These are phyloP conservation scores for Plenodomus biglobosus DNA, from an alignment of 2,329 filamentous ascomycete genomes.

Conservation along the genomic window DNA sequence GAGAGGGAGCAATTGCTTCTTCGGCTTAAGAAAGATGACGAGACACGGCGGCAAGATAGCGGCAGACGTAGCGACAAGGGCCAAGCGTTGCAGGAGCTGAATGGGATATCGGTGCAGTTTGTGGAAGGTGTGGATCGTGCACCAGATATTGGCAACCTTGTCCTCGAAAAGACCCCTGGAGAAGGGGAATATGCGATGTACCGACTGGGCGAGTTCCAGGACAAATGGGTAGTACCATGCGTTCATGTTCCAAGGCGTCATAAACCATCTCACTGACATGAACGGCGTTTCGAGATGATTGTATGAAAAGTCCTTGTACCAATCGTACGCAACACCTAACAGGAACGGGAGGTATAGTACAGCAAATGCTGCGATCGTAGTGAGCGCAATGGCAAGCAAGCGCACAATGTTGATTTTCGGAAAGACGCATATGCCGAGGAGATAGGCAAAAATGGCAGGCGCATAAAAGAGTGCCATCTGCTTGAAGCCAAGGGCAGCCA, in stretches of 20 bases:
- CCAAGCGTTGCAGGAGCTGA: conserved; percentile 71
- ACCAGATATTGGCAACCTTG: conserved; percentile 99
- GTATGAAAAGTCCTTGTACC: conserved; percentile 62
- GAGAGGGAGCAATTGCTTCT: conserved; percentile 73
- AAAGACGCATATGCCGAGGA: conserved; percentile 82
- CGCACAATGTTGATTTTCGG: conserved; percentile 68
- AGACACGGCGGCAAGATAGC: conserved; percentile 78
- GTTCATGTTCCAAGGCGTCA: conserved; percentile 58
- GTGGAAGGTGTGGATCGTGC: conserved; percentile 82
- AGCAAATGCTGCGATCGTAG: conserved; percentile 72
- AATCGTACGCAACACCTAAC: conserved; percentile 69
- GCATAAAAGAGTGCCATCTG: conserved; percentile 99
- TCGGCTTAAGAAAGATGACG: conserved; percentile 76
- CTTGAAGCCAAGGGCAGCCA: conserved; percentile 92
- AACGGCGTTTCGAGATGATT: conserved; percentile 20
- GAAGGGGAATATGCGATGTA: conserved; percentile 95
- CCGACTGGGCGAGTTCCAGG: conserved; percentile 77
- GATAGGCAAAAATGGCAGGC: conserved; percentile 86
- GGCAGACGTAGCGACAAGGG: conserved; percentile 71
- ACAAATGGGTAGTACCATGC: conserved; percentile 73
- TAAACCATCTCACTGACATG: conserved; percentile 8
- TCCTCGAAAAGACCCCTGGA: conserved; percentile 95
- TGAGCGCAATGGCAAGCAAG: conserved; percentile 72
- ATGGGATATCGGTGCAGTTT: conserved; percentile 78
- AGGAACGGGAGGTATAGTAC: conserved; percentile 76